phyloP scores from a whole-genome alignment of 2,329 filamentous ascomycete genomes.

The Colletotrichum acutatum region DNA sequence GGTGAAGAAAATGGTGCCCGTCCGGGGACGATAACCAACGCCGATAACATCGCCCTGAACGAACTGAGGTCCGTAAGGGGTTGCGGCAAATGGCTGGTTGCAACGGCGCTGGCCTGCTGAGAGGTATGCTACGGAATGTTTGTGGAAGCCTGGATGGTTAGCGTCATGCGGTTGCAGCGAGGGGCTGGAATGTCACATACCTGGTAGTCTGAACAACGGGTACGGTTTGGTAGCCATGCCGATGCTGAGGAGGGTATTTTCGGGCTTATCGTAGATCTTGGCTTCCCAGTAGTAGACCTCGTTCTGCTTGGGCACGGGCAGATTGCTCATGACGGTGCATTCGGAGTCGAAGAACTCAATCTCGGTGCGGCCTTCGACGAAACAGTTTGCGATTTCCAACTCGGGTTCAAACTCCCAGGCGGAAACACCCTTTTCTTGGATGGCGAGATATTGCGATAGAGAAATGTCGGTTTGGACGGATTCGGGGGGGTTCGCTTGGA shows the following conservation, averaged over 20 bases:
- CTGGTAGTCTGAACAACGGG: constrained; percentile 91
- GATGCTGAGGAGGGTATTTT: constrained; percentile 86
- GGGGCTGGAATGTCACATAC: constrained; percentile 68
- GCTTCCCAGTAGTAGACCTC: constrained; percentile 99
- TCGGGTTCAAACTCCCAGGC: constrained; percentile 99
- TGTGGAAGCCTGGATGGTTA: constrained; percentile 79
- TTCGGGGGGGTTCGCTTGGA: constrained; percentile 93
- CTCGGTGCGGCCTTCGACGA: constrained; percentile 94
- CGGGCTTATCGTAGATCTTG: constrained; percentile 98
- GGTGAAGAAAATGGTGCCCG: constrained; percentile 96
- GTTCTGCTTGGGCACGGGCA: constrained; percentile 98
- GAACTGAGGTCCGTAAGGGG: constrained; percentile 83
- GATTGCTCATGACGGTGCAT: constrained; percentile 95
- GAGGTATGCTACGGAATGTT: constrained; percentile 89
- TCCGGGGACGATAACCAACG: constrained; percentile 93
- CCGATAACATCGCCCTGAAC: constrained; percentile 97
- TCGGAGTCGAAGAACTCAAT: constrained; percentile 99
- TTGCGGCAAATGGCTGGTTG: constrained; percentile 89
- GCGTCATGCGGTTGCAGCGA: not conserved
- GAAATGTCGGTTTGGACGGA: constrained; percentile 97
- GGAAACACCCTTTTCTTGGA: constrained; percentile 99
- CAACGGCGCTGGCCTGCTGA: constrained; percentile 88
- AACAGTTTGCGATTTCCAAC: constrained; percentile 97
- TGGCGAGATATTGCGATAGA: constrained; percentile 95
- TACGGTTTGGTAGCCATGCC: constrained; percentile 98